Evolutionary conservation across 768 basidiomycete genomes (phyloP).

Genomic region (Trametes maxima): DNA sequence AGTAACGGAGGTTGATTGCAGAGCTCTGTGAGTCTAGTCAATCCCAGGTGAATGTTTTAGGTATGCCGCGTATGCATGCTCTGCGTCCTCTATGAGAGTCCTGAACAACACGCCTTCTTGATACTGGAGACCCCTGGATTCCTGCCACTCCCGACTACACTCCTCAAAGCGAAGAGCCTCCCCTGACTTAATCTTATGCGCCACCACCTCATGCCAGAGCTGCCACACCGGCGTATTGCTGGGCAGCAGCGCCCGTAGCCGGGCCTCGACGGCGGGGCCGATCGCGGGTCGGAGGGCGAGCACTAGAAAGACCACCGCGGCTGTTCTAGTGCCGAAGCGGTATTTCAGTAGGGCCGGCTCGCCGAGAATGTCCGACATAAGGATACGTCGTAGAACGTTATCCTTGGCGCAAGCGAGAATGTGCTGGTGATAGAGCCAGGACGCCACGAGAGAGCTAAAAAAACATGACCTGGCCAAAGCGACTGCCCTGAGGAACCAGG

Average conservation of each 20-base stretch:
- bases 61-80: constrained; percentile 3
- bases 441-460: constrained; percentile 11
- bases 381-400: constrained; percentile 7
- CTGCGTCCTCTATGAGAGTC: constrained; percentile 5
- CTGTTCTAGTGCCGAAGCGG: constrained; percentile 16
- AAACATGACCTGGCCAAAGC: constrained; percentile 21
- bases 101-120: neutral
- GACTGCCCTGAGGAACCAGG: constrained; percentile 14
- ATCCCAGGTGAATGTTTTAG: neutral
- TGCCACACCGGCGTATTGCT: constrained; percentile 11
- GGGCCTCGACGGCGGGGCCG: constrained; percentile 5
- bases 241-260: constrained; percentile 7
- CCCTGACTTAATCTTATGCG: neutral
- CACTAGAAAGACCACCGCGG: constrained; percentile 10
- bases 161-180: constrained; percentile 7
- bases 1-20: no score
- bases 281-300: constrained; percentile 6
- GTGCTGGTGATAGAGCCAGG: constrained; percentile 15
- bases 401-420: constrained; percentile 9
- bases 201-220: constrained; percentile 8
- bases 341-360: neutral
- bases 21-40: no score
- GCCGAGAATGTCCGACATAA: constrained; percentile 10
- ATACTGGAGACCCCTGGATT: neutral
- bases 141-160: constrained; percentile 6